Evolutionary conservation across 768 basidiomycete genomes (phyloP), one percentile per base, ranked within the genome.

Genomic region (Epithele typhae): DNA sequence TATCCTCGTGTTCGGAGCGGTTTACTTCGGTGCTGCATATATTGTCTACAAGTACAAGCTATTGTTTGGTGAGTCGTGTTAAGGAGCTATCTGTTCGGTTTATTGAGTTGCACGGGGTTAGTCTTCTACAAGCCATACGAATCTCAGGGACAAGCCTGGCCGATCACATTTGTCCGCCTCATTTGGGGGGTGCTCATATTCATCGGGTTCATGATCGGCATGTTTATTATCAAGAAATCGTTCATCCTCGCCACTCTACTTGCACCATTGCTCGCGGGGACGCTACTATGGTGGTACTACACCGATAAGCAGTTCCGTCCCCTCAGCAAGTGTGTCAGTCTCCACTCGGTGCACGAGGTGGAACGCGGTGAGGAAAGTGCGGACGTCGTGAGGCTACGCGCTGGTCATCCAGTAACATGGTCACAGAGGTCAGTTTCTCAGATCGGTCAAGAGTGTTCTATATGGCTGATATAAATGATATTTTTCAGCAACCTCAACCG

Each of bases 41-140:
- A 76, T 98, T 5, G 94, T 96, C 3, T 98, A 97, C 78, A 99
- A 99, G 72, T 96, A 98, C 71, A 95, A 96, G 58, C 75, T 98
- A 4, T 72, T 98, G 0, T 96, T 95, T 57, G 92, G 94, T 94
- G 47, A 46, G 88, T 67, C 3, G n/a, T n/a, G n/a, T n/a, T n/a
- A n/a, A n/a, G n/a, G n/a, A n/a, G n/a, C n/a, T n/a, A n/a, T n/a
- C n/a, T n/a, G n/a, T n/a, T n/a, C n/a, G n/a, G n/a, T n/a, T n/a
- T n/a, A n/a, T n/a, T n/a, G n/a, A n/a, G n/a, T n/a, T n/a, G n/a
- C n/a, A n/a, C n/a, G n/a, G n/a, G n/a, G n/a, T n/a, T 59, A 96
- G 93, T 97, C 17, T 98, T 95, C 72, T 96, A 96, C 72, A 97
- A 97, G 60, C 95, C 96, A 0, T 98, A 97, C 66, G 94, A 97